Evolutionary conservation across 495 filamentous ascomycete genomes (phyloP).

Genomic region (Saxophila tyrrhenica): DNA sequence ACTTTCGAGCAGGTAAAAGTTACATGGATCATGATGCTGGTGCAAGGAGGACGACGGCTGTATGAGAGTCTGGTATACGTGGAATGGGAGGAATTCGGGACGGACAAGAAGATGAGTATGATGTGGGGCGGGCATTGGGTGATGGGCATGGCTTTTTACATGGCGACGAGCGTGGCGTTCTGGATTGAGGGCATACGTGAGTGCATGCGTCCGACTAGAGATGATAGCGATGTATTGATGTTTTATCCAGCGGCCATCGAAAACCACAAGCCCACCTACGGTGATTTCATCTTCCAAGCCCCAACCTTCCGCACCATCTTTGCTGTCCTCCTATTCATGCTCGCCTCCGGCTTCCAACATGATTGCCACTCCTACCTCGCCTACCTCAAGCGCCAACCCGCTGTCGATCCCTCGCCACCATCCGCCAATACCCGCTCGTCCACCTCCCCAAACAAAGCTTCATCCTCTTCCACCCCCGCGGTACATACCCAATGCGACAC

Average conservation of each 20-base stretch:
- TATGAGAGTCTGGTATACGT: slow-evolving; percentile 56
- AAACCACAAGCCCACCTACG: slow-evolving; percentile 6
- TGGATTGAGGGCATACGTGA: slow-evolving; percentile 81
- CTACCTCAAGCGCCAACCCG: slow-evolving; percentile 45
- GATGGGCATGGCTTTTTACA: slow-evolving; percentile 68
- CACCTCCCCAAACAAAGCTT: neutral
- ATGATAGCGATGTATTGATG: slow-evolving; percentile 7
- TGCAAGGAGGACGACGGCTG: slow-evolving; percentile 64
- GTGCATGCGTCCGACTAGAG: slow-evolving; percentile 15
- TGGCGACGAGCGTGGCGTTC: slow-evolving; percentile 54
- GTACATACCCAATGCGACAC: neutral
- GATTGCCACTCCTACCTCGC: slow-evolving; percentile 71
- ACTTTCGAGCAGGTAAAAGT: slow-evolving; percentile 54
- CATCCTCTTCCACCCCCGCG: neutral
- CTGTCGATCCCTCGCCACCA: neutral
- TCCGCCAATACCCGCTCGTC: neutral
- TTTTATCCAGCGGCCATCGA: slow-evolving; percentile 7
- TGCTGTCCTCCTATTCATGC: slow-evolving; percentile 53
- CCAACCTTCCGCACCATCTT: slow-evolving; percentile 50
- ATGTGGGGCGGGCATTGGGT: slow-evolving; percentile 83
- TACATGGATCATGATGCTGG: slow-evolving; percentile 55
- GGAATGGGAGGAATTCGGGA: slow-evolving; percentile 27
- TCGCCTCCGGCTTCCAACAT: slow-evolving; percentile 68
- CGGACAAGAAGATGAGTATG: slow-evolving; percentile 44
- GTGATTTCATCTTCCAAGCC: slow-evolving; percentile 23